Percentiles rank a stretch among this genome's conserved stretches.
Evolutionary conservation across 139 green algal species (phyloP).

Genomic region (Spirogloea muscicola): DNA sequence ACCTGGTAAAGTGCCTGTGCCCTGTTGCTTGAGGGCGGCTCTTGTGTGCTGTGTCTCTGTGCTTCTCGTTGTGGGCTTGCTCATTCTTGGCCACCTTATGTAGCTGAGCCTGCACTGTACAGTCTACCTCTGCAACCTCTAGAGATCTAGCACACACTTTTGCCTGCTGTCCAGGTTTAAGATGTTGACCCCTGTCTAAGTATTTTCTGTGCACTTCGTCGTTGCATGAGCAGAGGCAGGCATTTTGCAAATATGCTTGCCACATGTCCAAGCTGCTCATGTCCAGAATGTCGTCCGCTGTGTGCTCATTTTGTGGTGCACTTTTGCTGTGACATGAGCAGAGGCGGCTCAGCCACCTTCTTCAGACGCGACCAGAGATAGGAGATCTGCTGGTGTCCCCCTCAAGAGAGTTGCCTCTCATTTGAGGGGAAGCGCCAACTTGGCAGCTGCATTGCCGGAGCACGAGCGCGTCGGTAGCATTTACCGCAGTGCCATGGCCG

Average conservation of each 20-base stretch:
- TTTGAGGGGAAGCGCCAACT: background rate
- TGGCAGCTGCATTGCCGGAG: background rate
- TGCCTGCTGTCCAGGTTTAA: background rate
- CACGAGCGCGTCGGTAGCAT: conserved; percentile 9
- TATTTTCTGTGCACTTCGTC: too few species aligned
- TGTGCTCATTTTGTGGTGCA: too few species aligned
- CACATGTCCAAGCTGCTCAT: too few species aligned
- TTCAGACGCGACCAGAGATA: background rate
- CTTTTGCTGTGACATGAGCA: background rate
- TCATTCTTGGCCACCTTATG: background rate
- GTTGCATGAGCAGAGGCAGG: too few species aligned
- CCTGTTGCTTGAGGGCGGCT: too few species aligned
- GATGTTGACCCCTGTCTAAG: background rate
- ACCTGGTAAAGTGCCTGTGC: background rate
- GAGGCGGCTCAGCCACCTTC: background rate
- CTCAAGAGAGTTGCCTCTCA: background rate
- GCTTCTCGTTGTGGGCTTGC: too few species aligned
- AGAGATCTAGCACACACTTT: background rate
- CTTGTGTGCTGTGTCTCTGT: too few species aligned
- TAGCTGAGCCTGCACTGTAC: background rate
- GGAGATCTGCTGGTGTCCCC: background rate
- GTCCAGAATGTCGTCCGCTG: background rate
- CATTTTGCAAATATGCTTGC: too few species aligned
- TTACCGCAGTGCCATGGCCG: conserved; percentile 5
- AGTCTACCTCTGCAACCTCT: background rate